Evolutionary conservation across 768 basidiomycete species (phyloP).

Genomic region (Lactarius pseudohatsudake): DNA sequence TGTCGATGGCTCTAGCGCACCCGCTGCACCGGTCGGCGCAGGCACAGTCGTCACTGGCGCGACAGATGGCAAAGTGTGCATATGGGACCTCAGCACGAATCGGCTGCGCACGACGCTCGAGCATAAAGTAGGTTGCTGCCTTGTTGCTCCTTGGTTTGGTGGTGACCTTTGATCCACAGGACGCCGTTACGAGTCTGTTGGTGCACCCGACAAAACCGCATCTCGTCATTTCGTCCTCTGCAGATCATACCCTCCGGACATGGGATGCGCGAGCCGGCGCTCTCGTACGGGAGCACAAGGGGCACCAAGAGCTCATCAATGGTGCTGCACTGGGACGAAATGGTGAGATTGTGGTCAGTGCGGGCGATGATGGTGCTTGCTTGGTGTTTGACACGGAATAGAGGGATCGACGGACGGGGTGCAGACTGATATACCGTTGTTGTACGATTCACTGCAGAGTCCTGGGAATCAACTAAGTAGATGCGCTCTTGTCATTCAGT

Average conservation of each 20-base stretch:
- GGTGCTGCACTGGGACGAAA: slow-evolving; percentile 68
- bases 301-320: slow-evolving; percentile 78
- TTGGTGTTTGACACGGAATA: slow-evolving; percentile 74
- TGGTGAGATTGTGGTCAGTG: slow-evolving; percentile 79
- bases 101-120: slow-evolving; percentile 76
- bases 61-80: slow-evolving; percentile 90
- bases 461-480: background rate
- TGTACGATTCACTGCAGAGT: background rate
- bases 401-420: background rate
- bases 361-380: slow-evolving; percentile 86
- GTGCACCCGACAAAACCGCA: slow-evolving; percentile 71
- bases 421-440: background rate
- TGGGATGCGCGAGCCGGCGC: slow-evolving; percentile 91
- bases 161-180: slow-evolving; percentile 46
- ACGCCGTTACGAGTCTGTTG: slow-evolving; percentile 80
- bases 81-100: slow-evolving; percentile 93
- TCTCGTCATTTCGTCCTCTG: slow-evolving; percentile 81
- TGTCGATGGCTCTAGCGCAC: slow-evolving; percentile 47
- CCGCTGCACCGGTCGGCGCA: slow-evolving; percentile 50
- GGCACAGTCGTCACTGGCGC: slow-evolving; percentile 80
- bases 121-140: slow-evolving; percentile 62
- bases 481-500: background rate
- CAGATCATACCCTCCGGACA: slow-evolving; percentile 81
- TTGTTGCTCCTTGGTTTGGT: background rate
- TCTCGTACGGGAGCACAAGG: slow-evolving; percentile 75